Evolutionary conservation across 2,329 filamentous ascomycete genomes (phyloP).

Genomic region (Aureobasidium uvarum): DNA sequence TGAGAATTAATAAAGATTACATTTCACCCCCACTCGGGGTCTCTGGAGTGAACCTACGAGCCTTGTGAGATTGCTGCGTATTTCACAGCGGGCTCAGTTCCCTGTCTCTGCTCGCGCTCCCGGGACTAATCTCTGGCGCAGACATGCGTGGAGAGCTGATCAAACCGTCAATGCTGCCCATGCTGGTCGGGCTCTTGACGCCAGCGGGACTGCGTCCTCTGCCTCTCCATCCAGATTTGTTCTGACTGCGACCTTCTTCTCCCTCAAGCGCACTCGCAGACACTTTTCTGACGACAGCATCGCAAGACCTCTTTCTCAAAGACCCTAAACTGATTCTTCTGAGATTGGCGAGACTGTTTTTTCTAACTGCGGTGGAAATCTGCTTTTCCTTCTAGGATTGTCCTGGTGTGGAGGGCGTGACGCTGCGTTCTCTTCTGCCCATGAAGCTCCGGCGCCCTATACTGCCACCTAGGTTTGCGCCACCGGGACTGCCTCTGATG

Average conservation of each 20-base stretch:
- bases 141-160: neutral
- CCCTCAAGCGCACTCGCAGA: neutral
- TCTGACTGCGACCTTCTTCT: neutral
- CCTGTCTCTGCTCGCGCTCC: too few relatives aligned
- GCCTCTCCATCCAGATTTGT: neutral
- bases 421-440: slow-evolving; percentile 27
- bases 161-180: neutral
- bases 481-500: slow-evolving; percentile 9
- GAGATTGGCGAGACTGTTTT: neutral
- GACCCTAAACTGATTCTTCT: neutral
- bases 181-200: neutral
- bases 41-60: too few relatives aligned
- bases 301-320: neutral
- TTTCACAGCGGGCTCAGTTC: too few relatives aligned
- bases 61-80: too few relatives aligned
- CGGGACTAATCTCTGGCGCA: neutral
- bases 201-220: neutral
- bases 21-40: too few relatives aligned
- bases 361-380: neutral
- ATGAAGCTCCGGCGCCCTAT: slow-evolving; percentile 28
- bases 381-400: neutral
- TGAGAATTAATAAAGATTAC: too few relatives aligned
- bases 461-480: neutral
- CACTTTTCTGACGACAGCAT: neutral
- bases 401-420: slow-evolving; percentile 18